Conservation (phyloP, 208 protist genomes). For the Trypanosoma conorhini region DNA sequence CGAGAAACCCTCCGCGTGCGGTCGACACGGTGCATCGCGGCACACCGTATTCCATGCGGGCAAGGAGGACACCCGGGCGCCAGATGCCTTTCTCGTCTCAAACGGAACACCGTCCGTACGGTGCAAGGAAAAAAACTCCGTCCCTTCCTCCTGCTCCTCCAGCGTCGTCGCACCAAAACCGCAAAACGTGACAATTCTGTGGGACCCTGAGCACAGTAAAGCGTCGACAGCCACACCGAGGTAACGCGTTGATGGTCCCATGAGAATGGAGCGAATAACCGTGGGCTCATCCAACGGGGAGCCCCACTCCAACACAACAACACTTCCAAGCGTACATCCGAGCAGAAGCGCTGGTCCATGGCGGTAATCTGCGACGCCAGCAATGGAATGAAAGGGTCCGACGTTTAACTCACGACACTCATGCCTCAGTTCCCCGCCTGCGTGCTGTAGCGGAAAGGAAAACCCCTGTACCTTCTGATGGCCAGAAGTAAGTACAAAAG, state of each 20-base stretch:
- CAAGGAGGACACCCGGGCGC: neutral
- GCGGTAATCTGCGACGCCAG: constrained; percentile 4
- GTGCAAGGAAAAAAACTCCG: neutral
- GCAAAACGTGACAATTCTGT: constrained; percentile 11
- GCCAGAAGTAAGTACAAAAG: constrained; percentile 16
- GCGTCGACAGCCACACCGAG: neutral
- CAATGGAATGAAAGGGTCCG: constrained; percentile 22
- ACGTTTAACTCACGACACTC: constrained; percentile 14
- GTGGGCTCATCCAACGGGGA: constrained; percentile 2
- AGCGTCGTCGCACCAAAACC: constrained; percentile 5
- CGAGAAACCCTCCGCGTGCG: neutral
- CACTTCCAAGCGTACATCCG: constrained; percentile 17
- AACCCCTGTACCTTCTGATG: constrained; percentile 2
- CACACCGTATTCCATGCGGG: constrained; percentile 15
- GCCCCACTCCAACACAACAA: constrained; percentile 22
- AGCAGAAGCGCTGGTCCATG: constrained; percentile 8
- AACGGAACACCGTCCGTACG: constrained; percentile 8
- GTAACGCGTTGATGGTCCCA: constrained; percentile 17
- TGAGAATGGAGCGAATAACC: constrained; percentile 21
- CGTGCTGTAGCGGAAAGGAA: constrained; percentile 1
- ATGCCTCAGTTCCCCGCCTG: neutral
- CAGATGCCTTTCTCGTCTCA: neutral
- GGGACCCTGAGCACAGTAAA: neutral
- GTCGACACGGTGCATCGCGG: neutral
- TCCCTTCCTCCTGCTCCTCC: neutral